Evolutionary conservation across 2,329 filamentous ascomycete genomes (phyloP).

Genomic region (Grosmannia serpens): DNA sequence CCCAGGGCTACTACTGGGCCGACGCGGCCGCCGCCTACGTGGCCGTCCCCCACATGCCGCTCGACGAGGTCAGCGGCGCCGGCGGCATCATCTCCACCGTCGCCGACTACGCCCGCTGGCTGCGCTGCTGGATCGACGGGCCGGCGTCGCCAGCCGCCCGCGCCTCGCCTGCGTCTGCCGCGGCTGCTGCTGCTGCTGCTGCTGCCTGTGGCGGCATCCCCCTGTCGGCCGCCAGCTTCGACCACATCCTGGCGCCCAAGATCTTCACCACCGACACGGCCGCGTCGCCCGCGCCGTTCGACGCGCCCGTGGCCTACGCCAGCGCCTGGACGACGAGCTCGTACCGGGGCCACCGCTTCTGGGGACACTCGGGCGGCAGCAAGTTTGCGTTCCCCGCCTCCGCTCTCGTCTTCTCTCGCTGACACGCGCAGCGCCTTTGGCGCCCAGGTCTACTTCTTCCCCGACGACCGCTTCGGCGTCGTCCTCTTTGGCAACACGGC

Average conservation of each 20-base stretch:
- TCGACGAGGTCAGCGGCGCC: slow-evolving; percentile 25
- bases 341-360: slow-evolving; percentile 31
- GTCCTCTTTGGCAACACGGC: slow-evolving; percentile 33
- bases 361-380: slow-evolving; percentile 30
- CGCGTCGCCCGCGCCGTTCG: slow-evolving; percentile 13
- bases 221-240: slow-evolving; percentile 21
- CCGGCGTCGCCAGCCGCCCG: not conserved
- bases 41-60: slow-evolving; percentile 16
- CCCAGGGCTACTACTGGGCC: slow-evolving; percentile 30
- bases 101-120: slow-evolving; percentile 39
- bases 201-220: slow-evolving; percentile 17
- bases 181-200: too few relatives aligned
- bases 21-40: slow-evolving; percentile 13
- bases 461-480: slow-evolving; percentile 29
- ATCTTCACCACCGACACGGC: slow-evolving; percentile 14
- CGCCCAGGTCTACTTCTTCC: slow-evolving; percentile 31
- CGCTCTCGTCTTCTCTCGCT: not conserved
- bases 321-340: slow-evolving; percentile 26
- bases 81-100: slow-evolving; percentile 33
- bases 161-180: not conserved
- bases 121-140: slow-evolving; percentile 32
- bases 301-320: slow-evolving; percentile 25
- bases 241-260: slow-evolving; percentile 21
- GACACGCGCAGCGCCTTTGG: slow-evolving; percentile 23
- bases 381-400: slow-evolving; percentile 12